Conservation (phyloP, 1,284 basidiomycete genomes). For the Flammula alnicola region DNA sequence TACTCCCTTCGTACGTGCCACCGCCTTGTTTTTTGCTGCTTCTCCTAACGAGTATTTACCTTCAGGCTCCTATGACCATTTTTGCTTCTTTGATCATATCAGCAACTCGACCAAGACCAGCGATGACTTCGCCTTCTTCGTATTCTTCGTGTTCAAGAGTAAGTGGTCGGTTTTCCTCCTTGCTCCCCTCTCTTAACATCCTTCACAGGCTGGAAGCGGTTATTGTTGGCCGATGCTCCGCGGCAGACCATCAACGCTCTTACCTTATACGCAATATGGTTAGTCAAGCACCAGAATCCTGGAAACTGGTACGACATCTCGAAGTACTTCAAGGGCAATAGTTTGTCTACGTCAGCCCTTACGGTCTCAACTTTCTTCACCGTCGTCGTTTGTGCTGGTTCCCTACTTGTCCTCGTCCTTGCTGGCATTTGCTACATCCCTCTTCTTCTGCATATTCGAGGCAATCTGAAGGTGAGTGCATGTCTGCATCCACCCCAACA, state of each 20-base stretch:
- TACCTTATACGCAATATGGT: conserved; percentile 90
- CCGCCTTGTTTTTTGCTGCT: conserved; percentile 6
- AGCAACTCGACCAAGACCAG: conserved; percentile 94
- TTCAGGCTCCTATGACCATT: conserved; percentile 91
- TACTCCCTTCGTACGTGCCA: conserved; percentile 83
- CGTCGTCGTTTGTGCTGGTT: conserved; percentile 85
- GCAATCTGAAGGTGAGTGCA: conserved; percentile 82
- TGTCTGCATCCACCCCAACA: neutral
- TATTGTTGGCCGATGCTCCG: conserved; percentile 94
- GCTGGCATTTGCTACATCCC: conserved; percentile 93
- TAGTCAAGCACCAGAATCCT: conserved; percentile 70
- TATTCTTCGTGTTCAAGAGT: conserved; percentile 99
- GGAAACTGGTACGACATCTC: conserved; percentile 68
- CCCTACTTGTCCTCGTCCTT: conserved; percentile 78
- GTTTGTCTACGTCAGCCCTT: conserved; percentile 80
- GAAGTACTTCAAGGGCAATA: conserved; percentile 73
- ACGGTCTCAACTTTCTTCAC: conserved; percentile 92
- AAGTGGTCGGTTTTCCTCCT: conserved; percentile 35
- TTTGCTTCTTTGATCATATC: conserved; percentile 98
- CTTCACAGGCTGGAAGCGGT: conserved; percentile 87
- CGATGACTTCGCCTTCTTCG: conserved; percentile 98
- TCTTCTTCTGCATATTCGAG: conserved; percentile 92
- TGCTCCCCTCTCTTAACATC: conserved; percentile 2
- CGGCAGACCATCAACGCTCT: conserved; percentile 97
- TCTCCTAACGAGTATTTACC: conserved; percentile 19